These are phyloP conservation scores for Tetrapisispora namnaoensis DNA, from an alignment of 805 yeast species.

Conservation along the genomic window DNA sequence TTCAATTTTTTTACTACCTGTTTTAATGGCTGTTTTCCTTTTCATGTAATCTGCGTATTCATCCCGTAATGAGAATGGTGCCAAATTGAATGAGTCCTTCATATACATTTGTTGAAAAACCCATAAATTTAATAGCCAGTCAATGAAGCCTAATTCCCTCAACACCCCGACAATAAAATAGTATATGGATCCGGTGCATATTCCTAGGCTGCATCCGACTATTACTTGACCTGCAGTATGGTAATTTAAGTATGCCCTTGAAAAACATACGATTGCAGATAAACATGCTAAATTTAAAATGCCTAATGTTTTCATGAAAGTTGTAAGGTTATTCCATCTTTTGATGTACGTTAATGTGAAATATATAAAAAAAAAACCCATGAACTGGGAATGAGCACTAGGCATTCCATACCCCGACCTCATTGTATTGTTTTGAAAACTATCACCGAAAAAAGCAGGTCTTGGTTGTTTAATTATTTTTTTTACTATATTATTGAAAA, in stretches of 20 bases:
- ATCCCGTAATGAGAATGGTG: constrained; percentile 38
- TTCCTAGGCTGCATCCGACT: constrained; percentile 63
- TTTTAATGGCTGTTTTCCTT: neutral
- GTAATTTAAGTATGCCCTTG: constrained; percentile 70
- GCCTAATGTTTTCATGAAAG: constrained; percentile 24
- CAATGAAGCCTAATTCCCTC: constrained; percentile 59
- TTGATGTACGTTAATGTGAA: constrained; percentile 35
- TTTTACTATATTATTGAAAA: constrained; percentile 60
- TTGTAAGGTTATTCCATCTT: constrained; percentile 34
- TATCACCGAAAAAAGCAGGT: constrained; percentile 40
- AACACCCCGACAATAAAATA: constrained; percentile 42
- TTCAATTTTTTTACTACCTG: neutral
- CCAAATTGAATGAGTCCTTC: constrained; percentile 50
- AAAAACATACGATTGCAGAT: constrained; percentile 42
- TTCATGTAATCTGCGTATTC: constrained; percentile 33
- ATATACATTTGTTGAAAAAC: constrained; percentile 41
- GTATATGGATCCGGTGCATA: constrained; percentile 47
- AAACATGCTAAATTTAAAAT: constrained; percentile 18
- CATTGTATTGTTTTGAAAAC: constrained; percentile 31
- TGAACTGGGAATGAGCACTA: constrained; percentile 90
- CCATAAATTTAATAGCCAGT: constrained; percentile 53
- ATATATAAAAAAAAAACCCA: constrained; percentile 73
- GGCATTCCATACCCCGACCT: constrained; percentile 89
- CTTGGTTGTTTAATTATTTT: constrained; percentile 57
- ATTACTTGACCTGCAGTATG: constrained; percentile 66